Base-by-base conservation (phyloP, 148 eudicot genomes). In the Pharnaceum exiguum region DNA sequence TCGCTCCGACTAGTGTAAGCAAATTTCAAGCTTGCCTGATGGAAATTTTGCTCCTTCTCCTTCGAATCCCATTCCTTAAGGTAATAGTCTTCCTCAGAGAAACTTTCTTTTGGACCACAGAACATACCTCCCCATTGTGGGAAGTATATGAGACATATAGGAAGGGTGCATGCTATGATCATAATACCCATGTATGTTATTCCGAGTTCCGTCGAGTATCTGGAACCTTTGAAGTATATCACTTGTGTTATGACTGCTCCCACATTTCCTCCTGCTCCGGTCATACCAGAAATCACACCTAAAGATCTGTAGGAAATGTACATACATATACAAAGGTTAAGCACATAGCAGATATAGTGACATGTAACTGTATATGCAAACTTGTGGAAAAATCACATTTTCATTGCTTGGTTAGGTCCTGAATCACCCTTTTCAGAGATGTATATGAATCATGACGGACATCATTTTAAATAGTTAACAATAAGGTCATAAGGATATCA, bases 121-220 rank as follows among this genome's bases (percentile, higher is more conserved):
- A 90, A 80, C 86, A 87, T 82, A 2, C 97, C 93, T 0, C 93
- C 97, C 97, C 97, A 90, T 56, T 82, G 89, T 17, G 83, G 83
- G 59, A 87, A 87, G 79, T 80, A 51, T 42, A 82, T 82, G 11
- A 82, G 30, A 24, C 29, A 10, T 28, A 87, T 62, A 1, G 80
- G 75, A 11, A 81, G 51, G 1, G 86, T 72, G 72, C 89, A 87
- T 27, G 79, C 78, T 31, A 91, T 31, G 1, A 91, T 91, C 96
- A 87, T 87, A 0, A 87, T 59, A 0, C 97, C 97, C 97, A 91
- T 91, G 24, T 73, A 71, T 3, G 82, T 69, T 32, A 91, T 78
- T 10, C 97, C 90, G 9, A 40, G 31, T 46, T 91, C 82, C n/a
- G 87, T 84, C 15, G 72, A 2, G 74, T 61, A 82, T 33, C 57